Conservation (phyloP, 805 yeast genomes). For the Lachancea mirantina region DNA sequence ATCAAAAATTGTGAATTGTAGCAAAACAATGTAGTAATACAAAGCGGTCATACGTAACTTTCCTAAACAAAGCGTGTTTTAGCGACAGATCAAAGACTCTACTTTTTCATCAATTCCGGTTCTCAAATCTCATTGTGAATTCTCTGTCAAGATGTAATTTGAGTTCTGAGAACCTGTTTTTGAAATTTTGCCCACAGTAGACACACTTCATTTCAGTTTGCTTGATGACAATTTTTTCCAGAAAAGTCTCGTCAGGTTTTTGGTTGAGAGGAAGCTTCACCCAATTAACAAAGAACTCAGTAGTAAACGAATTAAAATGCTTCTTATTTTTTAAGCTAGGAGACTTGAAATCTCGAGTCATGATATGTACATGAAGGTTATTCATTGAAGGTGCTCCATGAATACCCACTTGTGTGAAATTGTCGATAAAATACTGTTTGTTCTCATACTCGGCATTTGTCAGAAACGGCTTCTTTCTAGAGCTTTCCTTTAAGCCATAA, state of each 20-base stretch:
- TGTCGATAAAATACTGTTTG: slow-evolving; percentile 14
- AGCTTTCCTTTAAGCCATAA: slow-evolving; percentile 8
- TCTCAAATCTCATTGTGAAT: slow-evolving; percentile 22
- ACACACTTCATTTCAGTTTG: slow-evolving; percentile 36
- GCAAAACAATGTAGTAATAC: no score
- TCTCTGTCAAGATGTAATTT: slow-evolving; percentile 38
- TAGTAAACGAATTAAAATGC: slow-evolving; percentile 68
- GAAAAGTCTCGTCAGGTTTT: slow-evolving; percentile 31
- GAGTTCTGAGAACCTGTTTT: slow-evolving; percentile 36
- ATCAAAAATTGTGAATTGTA: slow-evolving; percentile 70
- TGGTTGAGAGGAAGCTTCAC: slow-evolving; percentile 38
- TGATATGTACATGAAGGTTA: slow-evolving; percentile 67
- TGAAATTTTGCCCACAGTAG: slow-evolving; percentile 37
- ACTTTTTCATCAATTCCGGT: slow-evolving; percentile 1
- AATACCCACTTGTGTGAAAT: slow-evolving; percentile 47
- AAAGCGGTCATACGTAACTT: no score
- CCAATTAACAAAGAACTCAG: slow-evolving; percentile 55
- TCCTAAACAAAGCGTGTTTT: no score
- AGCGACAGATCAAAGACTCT: no score
- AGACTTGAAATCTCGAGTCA: slow-evolving; percentile 57
- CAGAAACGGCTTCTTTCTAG: slow-evolving; percentile 14
- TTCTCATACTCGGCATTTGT: slow-evolving; percentile 13
- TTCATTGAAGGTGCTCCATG: slow-evolving; percentile 65
- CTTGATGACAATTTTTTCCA: slow-evolving; percentile 30
- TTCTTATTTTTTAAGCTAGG: slow-evolving; percentile 47